Base-by-base conservation (phyloP, 257 asterid species). In the Pogostemon cablin region DNA sequence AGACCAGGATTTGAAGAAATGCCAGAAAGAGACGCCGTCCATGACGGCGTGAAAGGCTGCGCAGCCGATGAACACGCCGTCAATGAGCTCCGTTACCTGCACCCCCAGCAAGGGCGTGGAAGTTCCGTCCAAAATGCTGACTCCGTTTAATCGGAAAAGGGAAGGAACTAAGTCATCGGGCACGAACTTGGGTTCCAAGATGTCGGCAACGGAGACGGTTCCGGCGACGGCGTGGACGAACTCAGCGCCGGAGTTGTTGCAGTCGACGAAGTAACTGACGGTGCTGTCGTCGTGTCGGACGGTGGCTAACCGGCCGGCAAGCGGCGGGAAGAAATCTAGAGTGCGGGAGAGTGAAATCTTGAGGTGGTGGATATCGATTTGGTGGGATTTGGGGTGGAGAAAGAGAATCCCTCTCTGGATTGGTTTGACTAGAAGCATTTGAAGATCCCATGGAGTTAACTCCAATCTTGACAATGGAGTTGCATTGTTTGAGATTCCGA, bases 271-370 rank as follows among this genome's bases (percentile, higher is more conserved):
- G 68, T 72, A 73, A 52, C 67, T 57, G 0, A 12, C 2, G 0
- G 82, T 72, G 37, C 63, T 62, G 6, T 86, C 65, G 0, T 72
- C 80, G 39, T 75, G 56, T 39, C 43, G 5, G 7, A 9, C 0
- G 74, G 75, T 34, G 43, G 72, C 76, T 7, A 86, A 47, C 61
- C 88, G 91, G 54, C 93, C 96, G 4, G 84, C 83, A 40, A 86
- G 84, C 0, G 83, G 88, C 34, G 90, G 86, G n/a, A 85, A 88
- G 78, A 74, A 83, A 68, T 37, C 63, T 0, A 89, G 84, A 0
- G 90, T 38, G 2, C 59, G 76, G 25, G 88, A 75, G 62, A 87
- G 90, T 34, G 90, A 75, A 43, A 37, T 25, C 57, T 83, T 83
- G 38, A 89, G 89, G 72, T 65, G 77, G 4, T 78, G 9, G 43